Evolutionary conservation across 192 early-diverging fungal species (phyloP).

Genomic region (Podila verticillata): DNA sequence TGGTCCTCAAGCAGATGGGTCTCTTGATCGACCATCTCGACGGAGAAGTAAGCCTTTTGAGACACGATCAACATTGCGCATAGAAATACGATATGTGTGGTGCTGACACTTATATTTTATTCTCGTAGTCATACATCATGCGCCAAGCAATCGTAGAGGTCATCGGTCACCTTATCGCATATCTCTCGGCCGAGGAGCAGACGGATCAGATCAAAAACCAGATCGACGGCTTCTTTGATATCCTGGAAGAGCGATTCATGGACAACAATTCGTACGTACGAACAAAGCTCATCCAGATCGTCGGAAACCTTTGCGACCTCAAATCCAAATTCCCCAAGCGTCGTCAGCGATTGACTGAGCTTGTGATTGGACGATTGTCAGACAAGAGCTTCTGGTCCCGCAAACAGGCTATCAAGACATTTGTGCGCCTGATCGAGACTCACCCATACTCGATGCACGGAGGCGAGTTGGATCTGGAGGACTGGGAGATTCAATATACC

Average conservation of each 20-base stretch:
- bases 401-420: constrained; percentile 88
- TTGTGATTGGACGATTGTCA: constrained; percentile 82
- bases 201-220: constrained; percentile 73
- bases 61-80: neutral
- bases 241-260: constrained; percentile 91
- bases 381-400: constrained; percentile 93
- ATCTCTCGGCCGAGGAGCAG: constrained; percentile 76
- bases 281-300: constrained; percentile 88
- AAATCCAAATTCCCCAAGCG: constrained; percentile 78
- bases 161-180: constrained; percentile 85
- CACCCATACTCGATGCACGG: constrained; percentile 93
- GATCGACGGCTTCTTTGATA: constrained; percentile 89
- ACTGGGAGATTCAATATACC: constrained; percentile 73
- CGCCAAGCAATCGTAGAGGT: constrained; percentile 90
- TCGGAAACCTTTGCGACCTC: constrained; percentile 78
- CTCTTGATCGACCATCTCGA: constrained; percentile 87
- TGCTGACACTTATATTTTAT: neutral
- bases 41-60: constrained; percentile 74
- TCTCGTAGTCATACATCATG: constrained; percentile 82
- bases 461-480: constrained; percentile 75
- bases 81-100: neutral
- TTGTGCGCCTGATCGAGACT: constrained; percentile 83
- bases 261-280: constrained; percentile 90
- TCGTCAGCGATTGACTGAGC: constrained; percentile 71
- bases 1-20: constrained; percentile 90